phyloP scores from a whole-genome alignment of 2,329 filamentous ascomycete species.

The Cadophora luteo-olivacea region DNA sequence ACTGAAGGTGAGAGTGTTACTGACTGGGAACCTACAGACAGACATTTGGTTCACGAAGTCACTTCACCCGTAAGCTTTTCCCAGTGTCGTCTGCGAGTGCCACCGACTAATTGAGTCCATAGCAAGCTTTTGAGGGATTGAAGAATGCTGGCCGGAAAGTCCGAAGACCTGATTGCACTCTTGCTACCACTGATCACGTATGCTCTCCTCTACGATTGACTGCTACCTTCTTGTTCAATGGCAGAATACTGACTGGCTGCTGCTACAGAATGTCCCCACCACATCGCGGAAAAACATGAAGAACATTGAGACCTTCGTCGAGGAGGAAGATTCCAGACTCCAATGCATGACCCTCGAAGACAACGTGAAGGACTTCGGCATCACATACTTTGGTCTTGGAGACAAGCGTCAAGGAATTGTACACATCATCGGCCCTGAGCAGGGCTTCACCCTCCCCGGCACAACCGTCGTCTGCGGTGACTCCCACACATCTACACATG shows the following conservation, averaged over 20 bases:
- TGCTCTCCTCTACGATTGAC: constrained; percentile 45
- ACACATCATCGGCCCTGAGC: constrained; percentile 97
- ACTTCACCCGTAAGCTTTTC: constrained; percentile 80
- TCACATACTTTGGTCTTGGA: constrained; percentile 96
- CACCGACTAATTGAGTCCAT: constrained; percentile 38
- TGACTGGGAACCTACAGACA: constrained; percentile 60
- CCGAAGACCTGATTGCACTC: constrained; percentile 92
- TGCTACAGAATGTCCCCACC: constrained; percentile 84
- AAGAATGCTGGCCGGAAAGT: constrained; percentile 88
- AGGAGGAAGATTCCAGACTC: constrained; percentile 89
- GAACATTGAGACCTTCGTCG: constrained; percentile 90
- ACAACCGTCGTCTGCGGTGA: constrained; percentile 98
- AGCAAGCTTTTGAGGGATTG: constrained; percentile 97
- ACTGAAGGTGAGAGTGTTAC: neutral
- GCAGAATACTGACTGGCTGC: constrained; percentile 35
- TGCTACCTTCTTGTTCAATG: neutral
- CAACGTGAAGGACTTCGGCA: constrained; percentile 94
- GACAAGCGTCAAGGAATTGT: constrained; percentile 98
- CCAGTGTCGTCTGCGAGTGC: neutral
- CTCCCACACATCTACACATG: constrained; percentile 97
- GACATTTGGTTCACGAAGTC: constrained; percentile 97
- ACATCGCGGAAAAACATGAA: constrained; percentile 90
- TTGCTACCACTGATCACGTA: constrained; percentile 97
- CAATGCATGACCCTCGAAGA: constrained; percentile 97
- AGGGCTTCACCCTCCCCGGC: constrained; percentile 96